phyloP scores from a whole-genome alignment of 139 green algal genomes.

The Zygnema circumcarinatum region DNA sequence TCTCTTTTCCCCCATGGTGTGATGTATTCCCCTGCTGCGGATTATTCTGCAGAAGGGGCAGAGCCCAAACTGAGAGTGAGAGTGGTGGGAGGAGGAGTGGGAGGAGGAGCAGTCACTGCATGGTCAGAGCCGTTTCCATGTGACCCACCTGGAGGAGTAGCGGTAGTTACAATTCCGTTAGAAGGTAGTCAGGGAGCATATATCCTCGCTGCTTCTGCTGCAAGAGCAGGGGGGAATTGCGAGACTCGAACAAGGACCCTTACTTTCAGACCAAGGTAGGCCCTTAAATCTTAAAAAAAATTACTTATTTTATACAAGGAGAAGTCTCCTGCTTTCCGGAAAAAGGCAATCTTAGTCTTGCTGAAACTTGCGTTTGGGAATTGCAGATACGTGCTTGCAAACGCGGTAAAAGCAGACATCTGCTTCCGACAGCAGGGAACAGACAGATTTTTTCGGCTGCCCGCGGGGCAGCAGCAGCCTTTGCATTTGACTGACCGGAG shows the following conservation, averaged over 20 bases:
- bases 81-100: too few relatives aligned
- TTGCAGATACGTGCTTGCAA: conserved; percentile 43
- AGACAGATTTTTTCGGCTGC: conserved; percentile 25
- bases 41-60: too few relatives aligned
- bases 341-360: conserved; percentile 4
- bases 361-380: too few relatives aligned
- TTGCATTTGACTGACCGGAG: conserved; percentile 38
- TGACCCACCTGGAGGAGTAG: conserved; percentile 9
- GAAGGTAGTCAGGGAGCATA: background rate
- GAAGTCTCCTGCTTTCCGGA: background rate
- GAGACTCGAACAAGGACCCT: conserved; percentile 24
- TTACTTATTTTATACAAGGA: conserved; percentile 2
- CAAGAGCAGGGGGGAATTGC: background rate
- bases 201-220: conserved; percentile 19
- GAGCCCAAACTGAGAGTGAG: too few relatives aligned
- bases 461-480: conserved; percentile 20
- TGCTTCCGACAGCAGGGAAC: conserved; percentile 53
- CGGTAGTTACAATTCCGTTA: background rate
- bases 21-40: too few relatives aligned
- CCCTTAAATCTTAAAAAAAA: too few relatives aligned
- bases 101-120: background rate
- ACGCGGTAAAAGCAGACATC: conserved; percentile 19
- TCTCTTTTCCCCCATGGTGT: too few relatives aligned
- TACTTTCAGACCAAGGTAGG: conserved; percentile 33
- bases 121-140: background rate